Evolutionary conservation across 306 rosid species (phyloP).

Genomic region (Rubus parviflorus): DNA sequence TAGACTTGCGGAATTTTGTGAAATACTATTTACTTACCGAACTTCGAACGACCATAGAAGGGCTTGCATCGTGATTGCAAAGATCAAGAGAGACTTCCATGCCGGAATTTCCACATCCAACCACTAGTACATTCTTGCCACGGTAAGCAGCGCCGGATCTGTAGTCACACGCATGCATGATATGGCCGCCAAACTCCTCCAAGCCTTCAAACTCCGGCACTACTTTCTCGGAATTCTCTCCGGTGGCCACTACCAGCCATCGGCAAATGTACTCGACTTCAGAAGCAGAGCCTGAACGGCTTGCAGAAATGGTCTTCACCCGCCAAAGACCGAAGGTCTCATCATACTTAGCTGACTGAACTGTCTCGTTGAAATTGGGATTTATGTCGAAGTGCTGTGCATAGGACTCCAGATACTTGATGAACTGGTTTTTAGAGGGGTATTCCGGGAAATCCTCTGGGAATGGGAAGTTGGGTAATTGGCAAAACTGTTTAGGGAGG

Average conservation of each 20-base stretch:
- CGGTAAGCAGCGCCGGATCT: conserved; percentile 57
- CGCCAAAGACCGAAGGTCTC: conserved; percentile 84
- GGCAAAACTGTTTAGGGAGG: conserved; percentile 86
- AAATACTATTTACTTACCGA: conserved; percentile 54
- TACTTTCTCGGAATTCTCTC: conserved; percentile 81
- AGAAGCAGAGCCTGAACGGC: background rate
- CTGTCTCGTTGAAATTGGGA: conserved; percentile 88
- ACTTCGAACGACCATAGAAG: conserved; percentile 88
- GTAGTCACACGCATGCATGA: conserved; percentile 83
- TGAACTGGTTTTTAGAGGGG: conserved; percentile 79
- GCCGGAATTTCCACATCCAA: conserved; percentile 94
- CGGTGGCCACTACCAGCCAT: conserved; percentile 97
- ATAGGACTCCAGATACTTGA: conserved; percentile 70
- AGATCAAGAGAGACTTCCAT: conserved; percentile 98
- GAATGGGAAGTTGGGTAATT: conserved; percentile 71
- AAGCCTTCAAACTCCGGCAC: conserved; percentile 76
- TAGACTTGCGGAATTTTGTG: background rate
- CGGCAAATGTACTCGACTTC: conserved; percentile 84
- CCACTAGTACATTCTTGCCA: conserved; percentile 67
- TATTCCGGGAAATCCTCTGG: conserved; percentile 77
- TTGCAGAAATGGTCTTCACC: conserved; percentile 45
- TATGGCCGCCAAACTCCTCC: conserved; percentile 65
- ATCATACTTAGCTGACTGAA: conserved; percentile 81
- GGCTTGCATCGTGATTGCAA: conserved; percentile 65
- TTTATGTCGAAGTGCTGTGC: conserved; percentile 63